Base-by-base conservation (phyloP, 164 flowering plant species). In the Platanus orientalis region DNA sequence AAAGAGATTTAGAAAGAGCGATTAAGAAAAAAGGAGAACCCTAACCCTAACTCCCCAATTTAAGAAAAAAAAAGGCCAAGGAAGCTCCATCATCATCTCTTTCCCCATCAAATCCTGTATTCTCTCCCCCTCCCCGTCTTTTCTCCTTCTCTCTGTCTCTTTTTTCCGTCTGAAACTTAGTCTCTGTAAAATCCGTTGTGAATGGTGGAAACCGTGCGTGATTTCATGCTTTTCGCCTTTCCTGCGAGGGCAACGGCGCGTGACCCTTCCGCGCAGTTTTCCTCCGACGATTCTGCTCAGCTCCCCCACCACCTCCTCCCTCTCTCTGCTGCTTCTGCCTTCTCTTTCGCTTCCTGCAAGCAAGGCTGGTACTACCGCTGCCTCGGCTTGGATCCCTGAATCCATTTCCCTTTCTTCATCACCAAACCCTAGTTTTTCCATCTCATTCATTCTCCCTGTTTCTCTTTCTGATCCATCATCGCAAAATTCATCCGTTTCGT, bases 291-390 rank as follows among this genome's bases (percentile, higher is more conserved):
- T 1, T 23, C 23, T 5, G n/a, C 47, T 24, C 40, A 23, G 30
- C 48, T 32, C 17, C 47, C 40, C 19, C 51, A 28, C 58, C 32
- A 47, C 36, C 16, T 27, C 59, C 30, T 9, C 40, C 47, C 17
- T 58, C n/a, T n/a, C n/a, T n/a, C n/a, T n/a, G n/a, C n/a, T n/a
- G n/a, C 9, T 36, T 36, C 42, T 36, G 13, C 12, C 42, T 39
- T 62, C 63, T 61, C 76, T 47, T 85, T 76, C 74, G 88, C 77
- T 2, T 81, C 85, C 49, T 77, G 84, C 87, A 78, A 76, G 45
- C 76, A 84, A 64, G 87, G 92, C 83, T 89, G 93, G 97, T 89
- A 85, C 88, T 83, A 76, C 75, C 93, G 96, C 93, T 91, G 97
- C 96, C 67, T 81, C 72, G 93, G 97, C 64, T 55, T 88, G 62